Conservation (phyloP, 2,329 filamentous ascomycete genomes). For the Mycogone perniciosa region DNA sequence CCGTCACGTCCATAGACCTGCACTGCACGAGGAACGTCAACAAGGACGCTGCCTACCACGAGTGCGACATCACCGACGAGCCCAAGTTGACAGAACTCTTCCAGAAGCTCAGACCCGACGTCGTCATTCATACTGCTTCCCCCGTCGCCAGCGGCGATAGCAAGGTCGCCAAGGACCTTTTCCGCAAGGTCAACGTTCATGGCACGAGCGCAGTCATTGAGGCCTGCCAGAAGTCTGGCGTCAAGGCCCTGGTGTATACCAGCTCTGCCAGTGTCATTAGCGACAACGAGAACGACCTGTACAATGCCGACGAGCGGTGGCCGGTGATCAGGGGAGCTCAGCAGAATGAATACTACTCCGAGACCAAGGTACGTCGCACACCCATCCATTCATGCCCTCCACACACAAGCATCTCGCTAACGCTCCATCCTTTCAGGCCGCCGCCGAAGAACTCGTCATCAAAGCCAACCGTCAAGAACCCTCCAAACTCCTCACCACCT, state of each 20-base stretch:
- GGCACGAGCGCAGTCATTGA: constrained; percentile 75
- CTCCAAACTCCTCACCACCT: constrained; percentile 63
- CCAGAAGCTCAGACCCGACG: constrained; percentile 60
- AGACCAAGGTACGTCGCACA: constrained; percentile 63
- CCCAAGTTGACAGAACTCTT: constrained; percentile 58
- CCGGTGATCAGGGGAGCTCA: constrained; percentile 65
- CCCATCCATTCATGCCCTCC: not conserved
- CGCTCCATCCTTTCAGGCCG: constrained; percentile 41
- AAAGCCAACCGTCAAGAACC: constrained; percentile 59
- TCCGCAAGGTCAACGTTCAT: constrained; percentile 80
- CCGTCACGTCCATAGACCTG: constrained; percentile 67
- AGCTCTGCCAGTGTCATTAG: constrained; percentile 82
- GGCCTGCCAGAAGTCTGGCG: constrained; percentile 62
- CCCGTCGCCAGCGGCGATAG: constrained; percentile 52
- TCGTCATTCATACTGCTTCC: constrained; percentile 87
- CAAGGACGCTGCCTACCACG: constrained; percentile 55
- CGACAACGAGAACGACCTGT: constrained; percentile 71
- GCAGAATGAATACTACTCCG: constrained; percentile 78
- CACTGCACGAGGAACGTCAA: constrained; percentile 64
- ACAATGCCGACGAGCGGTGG: constrained; percentile 80
- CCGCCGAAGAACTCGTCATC: constrained; percentile 76
- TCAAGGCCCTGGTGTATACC: constrained; percentile 83
- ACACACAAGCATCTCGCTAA: constrained; percentile 5
- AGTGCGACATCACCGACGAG: constrained; percentile 70
- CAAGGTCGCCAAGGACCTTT: constrained; percentile 52